These are phyloP conservation scores for Hanseniaspora meyeri DNA, from an alignment of 805 yeast species.

Conservation along the genomic window DNA sequence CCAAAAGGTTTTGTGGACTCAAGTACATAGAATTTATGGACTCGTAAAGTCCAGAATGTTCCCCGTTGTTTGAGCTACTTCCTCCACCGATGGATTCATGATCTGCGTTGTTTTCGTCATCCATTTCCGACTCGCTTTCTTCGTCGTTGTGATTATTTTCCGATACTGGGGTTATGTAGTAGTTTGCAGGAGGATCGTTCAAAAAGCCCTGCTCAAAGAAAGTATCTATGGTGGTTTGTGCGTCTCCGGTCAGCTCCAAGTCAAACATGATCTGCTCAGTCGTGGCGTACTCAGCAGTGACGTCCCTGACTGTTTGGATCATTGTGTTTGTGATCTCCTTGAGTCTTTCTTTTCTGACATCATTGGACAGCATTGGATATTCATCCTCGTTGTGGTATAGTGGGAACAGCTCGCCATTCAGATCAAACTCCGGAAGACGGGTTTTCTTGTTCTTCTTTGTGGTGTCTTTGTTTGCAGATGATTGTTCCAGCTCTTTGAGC, in stretches of 20 bases:
- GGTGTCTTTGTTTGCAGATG: neutral
- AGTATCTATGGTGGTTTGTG: slow-evolving; percentile 66
- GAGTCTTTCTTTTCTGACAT: neutral
- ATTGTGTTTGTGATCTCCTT: neutral
- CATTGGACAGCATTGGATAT: neutral
- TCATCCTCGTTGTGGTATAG: slow-evolving; percentile 1
- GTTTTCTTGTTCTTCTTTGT: neutral
- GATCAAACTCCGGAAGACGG: neutral
- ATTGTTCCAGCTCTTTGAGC: slow-evolving; percentile 2
- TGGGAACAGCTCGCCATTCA: neutral
- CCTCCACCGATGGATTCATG: neutral
- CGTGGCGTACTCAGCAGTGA: neutral
- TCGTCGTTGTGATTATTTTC: neutral
- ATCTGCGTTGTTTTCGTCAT: slow-evolving; percentile 1
- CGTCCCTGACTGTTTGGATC: slow-evolving; percentile 1
- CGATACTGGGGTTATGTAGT: slow-evolving; percentile 18
- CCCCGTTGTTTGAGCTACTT: neutral
- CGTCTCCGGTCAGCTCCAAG: slow-evolving; percentile 64
- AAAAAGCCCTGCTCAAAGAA: slow-evolving; percentile 49
- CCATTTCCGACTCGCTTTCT: neutral
- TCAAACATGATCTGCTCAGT: slow-evolving; percentile 61
- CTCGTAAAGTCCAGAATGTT: neutral
- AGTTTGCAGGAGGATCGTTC: slow-evolving; percentile 41
- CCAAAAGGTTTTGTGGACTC: slow-evolving; percentile 24
- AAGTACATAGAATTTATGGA: slow-evolving; percentile 24